Evolutionary conservation across 805 yeast genomes (phyloP), one percentile per base, ranked within the genome.

Genomic region (Starmerella bombicola): DNA sequence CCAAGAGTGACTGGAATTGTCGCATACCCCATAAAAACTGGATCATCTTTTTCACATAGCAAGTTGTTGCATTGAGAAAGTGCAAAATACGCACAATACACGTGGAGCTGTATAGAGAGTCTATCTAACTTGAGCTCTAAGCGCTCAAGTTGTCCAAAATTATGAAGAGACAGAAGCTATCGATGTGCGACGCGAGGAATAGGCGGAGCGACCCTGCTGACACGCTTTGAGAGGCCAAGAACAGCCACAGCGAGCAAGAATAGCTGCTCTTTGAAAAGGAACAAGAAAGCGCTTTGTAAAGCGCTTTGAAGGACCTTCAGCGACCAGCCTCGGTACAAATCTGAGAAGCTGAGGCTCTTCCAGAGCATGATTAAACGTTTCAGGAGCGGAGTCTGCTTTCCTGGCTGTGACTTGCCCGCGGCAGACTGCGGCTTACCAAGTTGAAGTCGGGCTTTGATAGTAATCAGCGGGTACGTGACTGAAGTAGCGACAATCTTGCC

Each of bases 401-500:
- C 29, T 30, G 55, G 31, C n/a, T n/a, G n/a, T n/a, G n/a, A n/a
- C 30, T 36, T 33, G 28, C 47, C 42, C 38, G 42, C 39, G 31
- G 48, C 43, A 9, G 52, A 48, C 35, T 34, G 19, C 22, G 55
- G 60, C 49, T 67, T 66, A 55, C 69, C 70, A 53, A 84, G 64
- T 63, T 85, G 95, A 80, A 83, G 76, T 57, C 95, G 78, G 5
- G 94, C 68, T 62, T 88, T 82, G 55, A 86, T 64, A 3, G 96
- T 86, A 56, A 85, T 58, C 61, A 84, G 83, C 3, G 97, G 97
- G 60, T 86, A 86, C 0, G 97, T 86, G 42, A 76, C 69, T 20
- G 79, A 69, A 10, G 95, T 86, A n/a, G 96, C 94, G 42, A 80
- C 68, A 49, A 86, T 68, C 63, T 86, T 86, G 20, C 95, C 93